phyloP scores from a whole-genome alignment of 345 rosid genomes.

The Acer yangbiense region DNA sequence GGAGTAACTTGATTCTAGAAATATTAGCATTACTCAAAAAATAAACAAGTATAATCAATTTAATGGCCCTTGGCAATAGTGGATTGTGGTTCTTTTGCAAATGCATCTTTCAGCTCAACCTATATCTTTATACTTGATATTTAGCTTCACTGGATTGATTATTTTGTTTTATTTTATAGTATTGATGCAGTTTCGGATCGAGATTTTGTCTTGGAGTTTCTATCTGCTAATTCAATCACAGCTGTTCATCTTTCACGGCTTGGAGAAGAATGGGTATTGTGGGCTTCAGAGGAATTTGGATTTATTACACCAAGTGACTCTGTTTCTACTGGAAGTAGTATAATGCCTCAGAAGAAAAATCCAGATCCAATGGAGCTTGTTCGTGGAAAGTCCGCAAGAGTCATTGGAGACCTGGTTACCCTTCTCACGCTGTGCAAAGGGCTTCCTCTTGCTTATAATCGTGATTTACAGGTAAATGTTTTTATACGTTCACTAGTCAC shows the following conservation, averaged over 20 bases:
- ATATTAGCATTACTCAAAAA: neutral
- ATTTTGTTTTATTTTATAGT: constrained; percentile 35
- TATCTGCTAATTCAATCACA: constrained; percentile 70
- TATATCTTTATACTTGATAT: neutral
- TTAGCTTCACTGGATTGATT: neutral
- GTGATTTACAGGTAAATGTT: constrained; percentile 79
- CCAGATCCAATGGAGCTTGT: constrained; percentile 99
- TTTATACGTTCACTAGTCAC: neutral
- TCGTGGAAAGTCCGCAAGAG: constrained; percentile 90
- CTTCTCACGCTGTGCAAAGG: constrained; percentile 93
- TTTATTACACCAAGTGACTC: constrained; percentile 87
- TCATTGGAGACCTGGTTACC: constrained; percentile 79
- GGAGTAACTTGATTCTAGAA: neutral
- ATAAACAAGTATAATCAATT: neutral
- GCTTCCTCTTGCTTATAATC: constrained; percentile 93
- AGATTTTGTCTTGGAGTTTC: constrained; percentile 86
- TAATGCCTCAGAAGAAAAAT: constrained; percentile 99
- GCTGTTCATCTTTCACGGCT: constrained; percentile 88
- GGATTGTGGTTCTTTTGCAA: constrained; percentile 1
- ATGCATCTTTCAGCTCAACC: neutral
- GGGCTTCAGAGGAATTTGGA: constrained; percentile 99
- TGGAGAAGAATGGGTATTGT: constrained; percentile 97
- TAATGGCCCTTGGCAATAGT: neutral
- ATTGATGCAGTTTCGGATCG: constrained; percentile 97
- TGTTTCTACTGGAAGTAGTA: constrained; percentile 95